Evolutionary conservation across 2,329 filamentous ascomycete genomes (phyloP), one percentile per base, ranked within the genome.

Genomic region (Diaporthe destruens): DNA sequence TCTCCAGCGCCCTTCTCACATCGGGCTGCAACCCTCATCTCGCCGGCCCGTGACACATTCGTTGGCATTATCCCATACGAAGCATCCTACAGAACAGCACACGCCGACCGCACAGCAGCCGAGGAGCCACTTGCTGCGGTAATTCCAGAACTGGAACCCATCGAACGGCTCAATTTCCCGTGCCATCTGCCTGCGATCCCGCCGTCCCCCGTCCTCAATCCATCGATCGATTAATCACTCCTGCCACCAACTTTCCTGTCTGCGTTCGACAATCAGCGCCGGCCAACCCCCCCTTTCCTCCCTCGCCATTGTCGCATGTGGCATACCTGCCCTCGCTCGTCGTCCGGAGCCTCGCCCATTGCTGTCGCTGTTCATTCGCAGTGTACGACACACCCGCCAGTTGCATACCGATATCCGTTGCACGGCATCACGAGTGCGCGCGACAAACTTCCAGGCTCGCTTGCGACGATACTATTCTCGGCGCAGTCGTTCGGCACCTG

Each of bases 111-210:
- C 55, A 59, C 53, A 71, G 57, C 72, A 71, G 42, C 72, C 68
- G 72, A 71, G 53, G 68, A 57, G 44, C 51, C 61, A 66, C 53
- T 61, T 61, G 36, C 70, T 74, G 72, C 72, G 72, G 72, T 72
- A 74, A 74, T 74, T 74, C 72, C 69, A 74, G 44, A 55, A 55
- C 66, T 72, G 72, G 67, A 68, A 65, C 66, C 72, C 70, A 72
- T 67, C 71, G 53, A 74, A 63, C 59, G 44, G 57, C 56, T 55
- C 72, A 74, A 74, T 74, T 72, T 72, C 72, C 72, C 72, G 71
- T 70, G 47, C 68, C 68, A 61, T 53, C 68, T 54, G 25, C 57
- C 54, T 34, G 47, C 73, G 66, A 72, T 53, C 53, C 55, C 49
- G 51, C 55, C 56, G 71, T 61, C 36, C 51, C 39, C 55, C 63